phyloP scores from a whole-genome alignment of 352 stramenopile species.

The Aphanomyces cochlioides region DNA sequence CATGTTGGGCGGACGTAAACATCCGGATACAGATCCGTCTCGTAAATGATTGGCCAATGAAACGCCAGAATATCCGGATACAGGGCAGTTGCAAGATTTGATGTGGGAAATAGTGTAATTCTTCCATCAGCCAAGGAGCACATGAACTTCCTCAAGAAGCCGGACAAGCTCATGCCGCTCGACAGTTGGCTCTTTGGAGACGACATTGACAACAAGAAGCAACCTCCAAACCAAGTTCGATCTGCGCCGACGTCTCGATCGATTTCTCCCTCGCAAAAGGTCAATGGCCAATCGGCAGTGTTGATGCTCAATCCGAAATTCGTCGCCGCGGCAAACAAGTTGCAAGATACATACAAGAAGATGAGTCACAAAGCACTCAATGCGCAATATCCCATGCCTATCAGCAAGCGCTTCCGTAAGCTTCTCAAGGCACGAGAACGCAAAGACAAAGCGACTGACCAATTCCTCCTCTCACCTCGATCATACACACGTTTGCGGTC shows the following conservation, averaged over 20 bases:
- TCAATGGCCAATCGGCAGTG: neutral
- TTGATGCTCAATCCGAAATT: slow-evolving; percentile 16
- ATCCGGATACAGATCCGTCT: neutral
- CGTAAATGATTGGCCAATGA: neutral
- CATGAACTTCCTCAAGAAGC: slow-evolving; percentile 30
- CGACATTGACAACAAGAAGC: slow-evolving; percentile 6
- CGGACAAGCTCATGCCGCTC: slow-evolving; percentile 8
- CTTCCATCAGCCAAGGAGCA: neutral
- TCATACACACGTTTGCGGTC: slow-evolving; percentile 71
- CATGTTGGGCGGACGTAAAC: neutral
- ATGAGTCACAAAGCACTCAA: slow-evolving; percentile 18
- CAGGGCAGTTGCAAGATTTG: neutral
- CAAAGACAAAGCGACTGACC: neutral
- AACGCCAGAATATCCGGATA: neutral
- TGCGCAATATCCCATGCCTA: slow-evolving; percentile 18
- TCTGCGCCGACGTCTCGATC: slow-evolving; percentile 2
- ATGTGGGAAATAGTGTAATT: neutral
- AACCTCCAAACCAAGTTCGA: neutral
- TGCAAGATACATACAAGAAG: slow-evolving; percentile 28
- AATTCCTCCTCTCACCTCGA: slow-evolving; percentile 39
- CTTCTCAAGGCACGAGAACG: slow-evolving; percentile 7
- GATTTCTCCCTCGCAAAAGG: neutral
- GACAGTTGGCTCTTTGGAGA: slow-evolving; percentile 28
- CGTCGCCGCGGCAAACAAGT: neutral
- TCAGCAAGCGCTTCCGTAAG: slow-evolving; percentile 27